Base-by-base conservation (phyloP, 352 stramenopile species). In the Elongisporangium anandrum region DNA sequence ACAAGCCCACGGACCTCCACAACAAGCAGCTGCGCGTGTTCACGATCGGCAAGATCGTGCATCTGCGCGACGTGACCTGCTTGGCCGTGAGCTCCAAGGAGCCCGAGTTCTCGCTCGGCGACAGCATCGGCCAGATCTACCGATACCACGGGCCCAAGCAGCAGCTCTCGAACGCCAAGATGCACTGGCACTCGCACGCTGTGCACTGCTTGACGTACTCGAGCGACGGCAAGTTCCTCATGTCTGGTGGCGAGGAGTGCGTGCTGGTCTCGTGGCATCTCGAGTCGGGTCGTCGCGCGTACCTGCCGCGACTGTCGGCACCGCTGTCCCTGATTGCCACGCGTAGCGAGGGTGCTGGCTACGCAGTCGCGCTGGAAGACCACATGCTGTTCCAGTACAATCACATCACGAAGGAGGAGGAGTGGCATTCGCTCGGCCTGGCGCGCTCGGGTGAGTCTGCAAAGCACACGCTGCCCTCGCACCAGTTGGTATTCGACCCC, bases 211-310 rank as follows among this genome's bases (percentile, higher is more conserved):
- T 96, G 3, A 64, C 72, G 52, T 96, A 93, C 75, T 86, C 84
- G 23, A 74, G 61, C 29, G 73, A 97, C 58, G 85, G 87, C 45
- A 75, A 85, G 26, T 92, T 84, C 56, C 57, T 97, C 17, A 49
- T 95, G 12, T 95, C 84, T 0, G 88, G 88, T 9, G 88, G 88
- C 49, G 81, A 97, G 38, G 88, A 97, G 61, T 88, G 81, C 60
- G 87, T 96, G 52, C 60, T 97, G 19, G 84, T 97, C 19, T 83
- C 85, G 34, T 97, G 88, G 87, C 83, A 97, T 26, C 50, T 96
- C 17, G 84, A 89, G 58, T 80, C 85, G 2, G 86, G 87, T 17
- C 79, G 78, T 19, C 79, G 82, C 9, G 68, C 81, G 5, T 94
- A 95, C 62, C 52, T 95, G 51, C 88, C 88, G 9, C 87, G 88